Percentiles rank a stretch among this genome's conserved stretches.
Evolutionary conservation across 1,284 basidiomycete genomes (phyloP).

Genomic region (Tilletia walkeri): DNA sequence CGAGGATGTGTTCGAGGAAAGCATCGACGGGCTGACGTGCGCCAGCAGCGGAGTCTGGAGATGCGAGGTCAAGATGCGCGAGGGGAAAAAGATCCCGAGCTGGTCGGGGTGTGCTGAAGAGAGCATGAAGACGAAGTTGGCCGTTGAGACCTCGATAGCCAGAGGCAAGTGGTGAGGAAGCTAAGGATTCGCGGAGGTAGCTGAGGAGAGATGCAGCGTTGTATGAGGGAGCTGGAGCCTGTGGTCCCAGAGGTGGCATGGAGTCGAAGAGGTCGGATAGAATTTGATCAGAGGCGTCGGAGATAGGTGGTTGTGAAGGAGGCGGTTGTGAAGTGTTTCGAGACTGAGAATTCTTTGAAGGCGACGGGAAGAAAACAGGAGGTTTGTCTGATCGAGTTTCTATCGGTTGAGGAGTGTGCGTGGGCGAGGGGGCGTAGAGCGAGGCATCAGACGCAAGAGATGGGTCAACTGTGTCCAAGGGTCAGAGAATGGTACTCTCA

Average conservation of each 20-base stretch:
- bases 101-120: conserved; percentile 44
- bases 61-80: conserved; percentile 44
- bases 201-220: conserved; percentile 8
- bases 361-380: too few relatives aligned
- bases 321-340: too few relatives aligned
- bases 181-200: conserved; percentile 1
- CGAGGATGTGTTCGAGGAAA: conserved; percentile 36
- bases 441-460: conserved; percentile 13
- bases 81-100: conserved; percentile 48
- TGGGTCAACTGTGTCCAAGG: conserved; percentile 8
- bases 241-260: background rate
- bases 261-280: background rate
- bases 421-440: background rate
- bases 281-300: background rate
- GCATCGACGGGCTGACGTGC: conserved; percentile 22
- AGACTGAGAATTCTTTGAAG: too few relatives aligned
- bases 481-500: conserved; percentile 9
- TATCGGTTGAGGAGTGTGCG: background rate
- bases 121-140: conserved; percentile 33
- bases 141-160: conserved; percentile 27
- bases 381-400: too few relatives aligned
- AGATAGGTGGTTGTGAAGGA: background rate
- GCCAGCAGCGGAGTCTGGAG: conserved; percentile 26
- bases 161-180: conserved; percentile 21
- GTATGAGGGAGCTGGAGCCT: conserved; percentile 11